Evolutionary conservation across 2,329 filamentous ascomycete genomes (phyloP).

Genomic region (Sporothrix mexicana): DNA sequence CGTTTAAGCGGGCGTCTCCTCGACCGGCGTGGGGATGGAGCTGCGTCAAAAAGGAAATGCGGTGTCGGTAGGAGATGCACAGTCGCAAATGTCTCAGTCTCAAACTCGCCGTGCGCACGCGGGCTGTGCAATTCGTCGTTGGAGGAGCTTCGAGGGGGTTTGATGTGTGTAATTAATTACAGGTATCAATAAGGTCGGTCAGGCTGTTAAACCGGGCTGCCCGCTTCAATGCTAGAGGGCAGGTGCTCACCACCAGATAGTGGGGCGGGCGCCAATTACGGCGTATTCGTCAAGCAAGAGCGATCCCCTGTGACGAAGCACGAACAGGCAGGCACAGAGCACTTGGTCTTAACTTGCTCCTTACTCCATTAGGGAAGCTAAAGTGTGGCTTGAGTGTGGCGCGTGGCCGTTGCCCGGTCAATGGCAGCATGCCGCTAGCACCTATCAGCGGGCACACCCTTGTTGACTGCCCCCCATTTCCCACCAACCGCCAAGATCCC

Average conservation of each 20-base stretch:
- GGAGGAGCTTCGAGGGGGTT: constrained; percentile 23
- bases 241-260: background rate
- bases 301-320: constrained; percentile 1
- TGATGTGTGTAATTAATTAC: constrained; percentile 4
- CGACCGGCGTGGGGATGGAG: background rate
- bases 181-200: background rate
- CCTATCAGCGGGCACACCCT: constrained; percentile 9
- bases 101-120: constrained; percentile 15
- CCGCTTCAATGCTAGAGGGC: background rate
- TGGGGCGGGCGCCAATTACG: constrained; percentile 9
- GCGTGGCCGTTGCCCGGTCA: constrained; percentile 13
- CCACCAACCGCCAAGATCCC: background rate
- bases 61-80: background rate
- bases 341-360: background rate
- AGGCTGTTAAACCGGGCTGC: constrained; percentile 11
- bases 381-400: constrained; percentile 25
- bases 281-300: background rate
- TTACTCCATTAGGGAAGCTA: background rate
- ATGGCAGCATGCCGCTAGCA: background rate
- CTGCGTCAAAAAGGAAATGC: background rate
- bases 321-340: background rate
- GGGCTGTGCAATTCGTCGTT: background rate
- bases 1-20: background rate
- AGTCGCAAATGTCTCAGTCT: background rate
- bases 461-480: constrained; percentile 24